Conservation (phyloP, 768 basidiomycete genomes). For the Tricholomella constricta region DNA sequence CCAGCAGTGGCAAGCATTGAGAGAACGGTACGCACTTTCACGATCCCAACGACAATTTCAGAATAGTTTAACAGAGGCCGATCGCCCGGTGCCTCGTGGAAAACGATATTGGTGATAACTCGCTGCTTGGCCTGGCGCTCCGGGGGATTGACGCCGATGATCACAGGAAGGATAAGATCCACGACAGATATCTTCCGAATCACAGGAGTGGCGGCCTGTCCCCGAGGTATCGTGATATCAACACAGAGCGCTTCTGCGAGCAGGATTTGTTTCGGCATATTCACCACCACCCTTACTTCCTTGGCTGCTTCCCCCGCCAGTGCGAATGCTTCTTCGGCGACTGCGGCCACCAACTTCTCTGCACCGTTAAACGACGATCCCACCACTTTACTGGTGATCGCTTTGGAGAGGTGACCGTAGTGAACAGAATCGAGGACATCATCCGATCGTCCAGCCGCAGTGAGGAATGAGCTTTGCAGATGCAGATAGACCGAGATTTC, state of each 20-base stretch:
- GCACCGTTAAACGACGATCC: slow-evolving; percentile 26
- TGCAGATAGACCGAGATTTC: slow-evolving; percentile 52
- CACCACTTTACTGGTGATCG: slow-evolving; percentile 33
- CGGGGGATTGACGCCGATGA: slow-evolving; percentile 74
- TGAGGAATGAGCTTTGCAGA: slow-evolving; percentile 42
- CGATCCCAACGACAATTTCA: slow-evolving; percentile 34
- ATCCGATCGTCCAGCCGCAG: slow-evolving; percentile 47
- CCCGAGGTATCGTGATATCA: slow-evolving; percentile 31
- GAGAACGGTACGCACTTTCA: slow-evolving; percentile 26
- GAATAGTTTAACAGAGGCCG: slow-evolving; percentile 40
- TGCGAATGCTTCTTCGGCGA: slow-evolving; percentile 37
- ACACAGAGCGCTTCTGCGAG: slow-evolving; percentile 47
- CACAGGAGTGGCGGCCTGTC: neutral
- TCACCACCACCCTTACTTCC: slow-evolving; percentile 43
- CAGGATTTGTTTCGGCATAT: slow-evolving; percentile 52
- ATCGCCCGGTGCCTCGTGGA: slow-evolving; percentile 33
- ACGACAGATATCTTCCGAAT: slow-evolving; percentile 40
- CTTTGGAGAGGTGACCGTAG: slow-evolving; percentile 64
- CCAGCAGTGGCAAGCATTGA: neutral
- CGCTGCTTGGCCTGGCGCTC: slow-evolving; percentile 68
- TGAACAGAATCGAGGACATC: slow-evolving; percentile 59
- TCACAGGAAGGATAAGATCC: slow-evolving; percentile 49
- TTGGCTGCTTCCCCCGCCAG: slow-evolving; percentile 38
- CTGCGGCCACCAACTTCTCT: slow-evolving; percentile 34
- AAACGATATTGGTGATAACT: slow-evolving; percentile 55